These are phyloP conservation scores for Cladorrhinum samala DNA, from an alignment of 495 filamentous ascomycete species.

Conservation along the genomic window DNA sequence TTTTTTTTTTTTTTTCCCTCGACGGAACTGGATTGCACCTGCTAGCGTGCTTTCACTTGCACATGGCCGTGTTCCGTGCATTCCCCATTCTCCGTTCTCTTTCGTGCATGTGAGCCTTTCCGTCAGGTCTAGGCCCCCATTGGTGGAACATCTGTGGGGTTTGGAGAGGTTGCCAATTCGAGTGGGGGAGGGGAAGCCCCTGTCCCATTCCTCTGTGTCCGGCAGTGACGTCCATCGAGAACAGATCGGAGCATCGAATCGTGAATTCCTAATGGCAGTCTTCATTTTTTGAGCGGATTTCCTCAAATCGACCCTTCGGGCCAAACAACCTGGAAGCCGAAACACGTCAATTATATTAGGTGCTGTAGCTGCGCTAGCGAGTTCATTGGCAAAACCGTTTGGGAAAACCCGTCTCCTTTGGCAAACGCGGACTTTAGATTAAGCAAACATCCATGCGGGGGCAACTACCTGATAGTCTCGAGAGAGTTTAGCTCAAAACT, in stretches of 20 bases:
- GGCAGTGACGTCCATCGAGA: neutral
- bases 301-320: too few species aligned
- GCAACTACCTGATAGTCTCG: too few species aligned
- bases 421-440: too few species aligned
- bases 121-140: neutral
- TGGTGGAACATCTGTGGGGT: conserved; percentile 14
- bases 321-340: too few species aligned
- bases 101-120: conserved; percentile 3
- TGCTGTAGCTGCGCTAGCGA: too few species aligned
- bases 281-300: neutral
- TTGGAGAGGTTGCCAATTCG: neutral
- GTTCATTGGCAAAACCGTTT: too few species aligned
- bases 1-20: conserved; percentile 4
- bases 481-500: neutral
- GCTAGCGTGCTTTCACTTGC: neutral
- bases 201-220: conserved; percentile 5
- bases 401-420: too few species aligned
- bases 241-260: neutral
- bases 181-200: conserved; percentile 5
- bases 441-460: too few species aligned
- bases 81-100: neutral
- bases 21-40: neutral
- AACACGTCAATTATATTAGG: too few species aligned
- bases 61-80: neutral
- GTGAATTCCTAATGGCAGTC: too few species aligned